Percentiles rank a stretch among this genome's conserved stretches.
Conservation (phyloP, 305 asterid species). For the Solanum hybrid region DNA sequence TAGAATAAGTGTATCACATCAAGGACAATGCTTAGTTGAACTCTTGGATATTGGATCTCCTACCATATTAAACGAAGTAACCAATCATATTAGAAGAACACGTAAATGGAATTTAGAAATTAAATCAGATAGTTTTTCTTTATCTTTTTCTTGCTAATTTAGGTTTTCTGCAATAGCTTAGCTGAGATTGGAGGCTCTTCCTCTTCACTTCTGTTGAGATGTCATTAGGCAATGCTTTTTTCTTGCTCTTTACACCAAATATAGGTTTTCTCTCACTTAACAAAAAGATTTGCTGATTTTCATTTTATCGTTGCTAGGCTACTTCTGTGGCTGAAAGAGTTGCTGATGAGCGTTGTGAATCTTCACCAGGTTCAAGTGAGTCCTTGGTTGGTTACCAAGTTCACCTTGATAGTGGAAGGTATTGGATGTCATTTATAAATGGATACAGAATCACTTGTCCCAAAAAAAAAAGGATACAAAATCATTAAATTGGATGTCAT, state of each 20-base stretch:
- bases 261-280: neutral
- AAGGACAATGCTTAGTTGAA: neutral
- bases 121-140: neutral
- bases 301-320: constrained; percentile 39
- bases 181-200: neutral
- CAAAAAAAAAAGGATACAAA: neutral
- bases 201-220: neutral
- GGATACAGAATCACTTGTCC: neutral
- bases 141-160: neutral
- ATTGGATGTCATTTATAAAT: constrained; percentile 4
- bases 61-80: neutral
- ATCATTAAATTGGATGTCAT: neutral
- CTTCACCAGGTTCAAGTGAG: constrained; percentile 48
- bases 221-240: neutral
- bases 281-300: constrained; percentile 9
- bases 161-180: neutral
- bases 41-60: neutral
- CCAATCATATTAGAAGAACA: neutral
- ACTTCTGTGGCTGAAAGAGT: constrained; percentile 69
- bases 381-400: constrained; percentile 97
- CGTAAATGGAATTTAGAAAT: neutral
- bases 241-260: neutral
- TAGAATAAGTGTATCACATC: neutral
- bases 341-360: too few species aligned
- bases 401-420: constrained; percentile 96